A percentile compares a stretch with the other conserved stretches of the same genome.
Conservation (phyloP, 306 rosid genomes). For the Abrus pulchellus region DNA sequence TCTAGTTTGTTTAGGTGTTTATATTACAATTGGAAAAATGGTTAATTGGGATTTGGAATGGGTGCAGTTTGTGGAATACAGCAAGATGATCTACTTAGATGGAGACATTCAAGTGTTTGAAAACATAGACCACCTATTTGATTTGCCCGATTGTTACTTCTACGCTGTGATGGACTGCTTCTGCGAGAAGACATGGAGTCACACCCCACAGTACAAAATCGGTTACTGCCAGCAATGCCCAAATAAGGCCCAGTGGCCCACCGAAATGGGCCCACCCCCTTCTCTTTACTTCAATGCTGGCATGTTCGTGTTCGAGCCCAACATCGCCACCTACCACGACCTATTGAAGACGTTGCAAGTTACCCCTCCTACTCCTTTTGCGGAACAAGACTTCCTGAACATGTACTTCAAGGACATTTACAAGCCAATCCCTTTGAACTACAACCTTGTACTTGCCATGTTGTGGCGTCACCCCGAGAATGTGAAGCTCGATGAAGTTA, state of each 20-base stretch:
- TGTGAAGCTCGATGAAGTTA: conserved; percentile 61
- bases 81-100: conserved; percentile 79
- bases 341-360: conserved; percentile 55
- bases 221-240: conserved; percentile 89
- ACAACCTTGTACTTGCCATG: conserved; percentile 80
- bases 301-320: conserved; percentile 80
- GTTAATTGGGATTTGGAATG: background rate
- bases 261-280: conserved; percentile 62
- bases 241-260: conserved; percentile 67
- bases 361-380: conserved; percentile 75
- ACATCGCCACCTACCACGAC: conserved; percentile 52
- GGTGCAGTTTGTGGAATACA: conserved; percentile 78
- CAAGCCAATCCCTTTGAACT: conserved; percentile 61
- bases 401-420: conserved; percentile 67
- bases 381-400: conserved; percentile 85
- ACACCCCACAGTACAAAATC: conserved; percentile 66
- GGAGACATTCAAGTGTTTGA: conserved; percentile 81
- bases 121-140: conserved; percentile 76
- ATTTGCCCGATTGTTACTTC: conserved; percentile 60
- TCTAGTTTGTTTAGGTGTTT: too few relatives aligned
- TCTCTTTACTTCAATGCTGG: conserved; percentile 88
- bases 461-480: conserved; percentile 87
- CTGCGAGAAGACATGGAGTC: conserved; percentile 86
- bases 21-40: background rate
- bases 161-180: conserved; percentile 90